Base-by-base conservation (phyloP, 768 basidiomycete genomes). In the Amanita pallidorosea region DNA sequence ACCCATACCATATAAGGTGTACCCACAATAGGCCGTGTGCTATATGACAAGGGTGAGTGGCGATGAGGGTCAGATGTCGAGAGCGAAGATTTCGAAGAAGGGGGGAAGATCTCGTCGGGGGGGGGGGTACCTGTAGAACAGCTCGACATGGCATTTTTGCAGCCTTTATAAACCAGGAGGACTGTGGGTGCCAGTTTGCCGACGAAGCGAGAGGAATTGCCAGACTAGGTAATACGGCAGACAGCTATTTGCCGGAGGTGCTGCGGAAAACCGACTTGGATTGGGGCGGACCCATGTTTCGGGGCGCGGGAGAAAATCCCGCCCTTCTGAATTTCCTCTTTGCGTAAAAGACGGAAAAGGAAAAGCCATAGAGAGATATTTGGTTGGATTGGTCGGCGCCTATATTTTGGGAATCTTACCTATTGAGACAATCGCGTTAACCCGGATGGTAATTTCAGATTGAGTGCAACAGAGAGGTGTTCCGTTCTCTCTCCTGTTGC, bases 261-360 rank as follows among this genome's bases (percentile, higher is more conserved):
- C 49, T 50, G 49, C 50, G 50, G 41, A 44, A 27, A 44, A 25
- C 11, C 9, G 29, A 31, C 40, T 7, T 45, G 50, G 59, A 62
- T 62, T 59, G 61, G 59, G 27, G 49, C 58, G 56, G 56, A 58
- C 59, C 59, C 52, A 56, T 60, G 52, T 62, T 57, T 49, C 47
- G 7, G 25, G 35, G 37, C 33, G 36, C 41, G 45, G 35, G 48
- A 34, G 50, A 38, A 17, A 37, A 33, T 36, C 33, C 27, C 50
- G 50, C 43, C 29, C 25, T n/a, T 23, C 27, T 2, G 31, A 50
- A 50, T 50, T 34, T 22, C 49, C 49, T 43, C 8, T 27, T 42
- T 31, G 31, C n/a, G 50, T 33, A 45, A 17, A 34, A 5, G 18
- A n/a, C 20, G 12, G 17, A 37, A 45, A 37, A 36, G 50, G 50